Percentiles rank a stretch among this genome's conserved stretches.
Conservation (phyloP, 2,329 filamentous ascomycete species). For the Verticillium tricorpus region DNA sequence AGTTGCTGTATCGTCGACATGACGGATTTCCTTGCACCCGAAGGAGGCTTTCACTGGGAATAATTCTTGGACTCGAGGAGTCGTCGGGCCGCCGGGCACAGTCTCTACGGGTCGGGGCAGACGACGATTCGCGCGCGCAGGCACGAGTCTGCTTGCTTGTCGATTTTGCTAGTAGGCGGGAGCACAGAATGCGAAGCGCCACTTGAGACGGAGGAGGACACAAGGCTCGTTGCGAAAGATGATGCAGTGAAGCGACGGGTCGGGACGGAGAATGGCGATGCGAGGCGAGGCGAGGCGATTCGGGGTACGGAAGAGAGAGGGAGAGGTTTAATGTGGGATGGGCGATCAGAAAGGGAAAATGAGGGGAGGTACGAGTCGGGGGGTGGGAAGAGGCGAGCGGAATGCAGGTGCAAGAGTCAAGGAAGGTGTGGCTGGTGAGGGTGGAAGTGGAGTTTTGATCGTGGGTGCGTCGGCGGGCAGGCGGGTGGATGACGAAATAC, state of each 20-base stretch:
- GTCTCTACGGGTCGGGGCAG: too few species aligned
- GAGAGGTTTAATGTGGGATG: background rate
- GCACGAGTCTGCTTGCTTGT: too few species aligned
- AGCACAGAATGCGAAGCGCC: background rate
- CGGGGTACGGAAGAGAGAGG: background rate
- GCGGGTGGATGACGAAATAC: background rate
- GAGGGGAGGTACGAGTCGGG: background rate
- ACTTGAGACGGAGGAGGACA: background rate
- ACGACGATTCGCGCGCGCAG: too few species aligned
- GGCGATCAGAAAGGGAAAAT: background rate
- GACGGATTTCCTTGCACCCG: constrained; percentile 11
- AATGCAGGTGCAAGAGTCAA: background rate
- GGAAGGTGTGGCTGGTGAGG: background rate
- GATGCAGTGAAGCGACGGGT: background rate
- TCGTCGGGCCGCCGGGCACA: background rate
- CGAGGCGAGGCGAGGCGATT: background rate
- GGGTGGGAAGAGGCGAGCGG: background rate
- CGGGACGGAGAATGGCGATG: background rate
- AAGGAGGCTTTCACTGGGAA: background rate
- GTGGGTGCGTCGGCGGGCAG: background rate
- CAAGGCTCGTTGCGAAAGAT: background rate
- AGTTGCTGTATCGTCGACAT: constrained; percentile 86
- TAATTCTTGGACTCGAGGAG: background rate
- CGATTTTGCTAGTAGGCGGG: background rate
- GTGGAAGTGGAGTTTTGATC: background rate